Evolutionary conservation across 345 rosid species (phyloP).

Genomic region (Turritis glabra): DNA sequence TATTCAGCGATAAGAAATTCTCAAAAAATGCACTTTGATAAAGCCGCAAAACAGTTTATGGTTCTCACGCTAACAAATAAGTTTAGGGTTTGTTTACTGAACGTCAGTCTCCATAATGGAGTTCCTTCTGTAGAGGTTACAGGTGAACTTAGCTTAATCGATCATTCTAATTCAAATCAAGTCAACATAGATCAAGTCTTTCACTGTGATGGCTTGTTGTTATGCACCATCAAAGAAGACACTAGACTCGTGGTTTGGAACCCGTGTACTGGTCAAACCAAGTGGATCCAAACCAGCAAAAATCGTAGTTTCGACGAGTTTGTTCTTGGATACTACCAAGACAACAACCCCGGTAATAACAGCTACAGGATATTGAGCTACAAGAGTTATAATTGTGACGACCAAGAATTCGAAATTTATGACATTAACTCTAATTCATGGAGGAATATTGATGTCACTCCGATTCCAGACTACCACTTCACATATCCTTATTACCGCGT

Average conservation of each 20-base stretch:
- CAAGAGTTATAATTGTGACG: not conserved
- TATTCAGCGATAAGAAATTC: not conserved
- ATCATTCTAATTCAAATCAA: not conserved
- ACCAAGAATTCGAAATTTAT: not conserved
- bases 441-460: not conserved
- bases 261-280: not conserved
- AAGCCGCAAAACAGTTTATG: not conserved
- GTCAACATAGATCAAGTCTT: not conserved
- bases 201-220: not conserved
- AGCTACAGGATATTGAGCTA: not conserved
- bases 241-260: not conserved
- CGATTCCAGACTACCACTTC: no score
- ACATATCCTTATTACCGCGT: no score
- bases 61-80: not conserved
- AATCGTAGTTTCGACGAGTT: not conserved
- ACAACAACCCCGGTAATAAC: not conserved
- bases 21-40: not conserved
- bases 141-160: not conserved
- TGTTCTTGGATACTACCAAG: constrained; percentile 3
- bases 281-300: not conserved
- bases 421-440: not conserved
- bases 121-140: not conserved
- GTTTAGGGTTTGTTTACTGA: not conserved
- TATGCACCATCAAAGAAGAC: not conserved
- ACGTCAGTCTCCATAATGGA: not conserved